Percentiles rank a stretch among this genome's conserved stretches.
phyloP scores from a whole-genome alignment of 75 land plant species.

The Pinus tabuliformis region DNA sequence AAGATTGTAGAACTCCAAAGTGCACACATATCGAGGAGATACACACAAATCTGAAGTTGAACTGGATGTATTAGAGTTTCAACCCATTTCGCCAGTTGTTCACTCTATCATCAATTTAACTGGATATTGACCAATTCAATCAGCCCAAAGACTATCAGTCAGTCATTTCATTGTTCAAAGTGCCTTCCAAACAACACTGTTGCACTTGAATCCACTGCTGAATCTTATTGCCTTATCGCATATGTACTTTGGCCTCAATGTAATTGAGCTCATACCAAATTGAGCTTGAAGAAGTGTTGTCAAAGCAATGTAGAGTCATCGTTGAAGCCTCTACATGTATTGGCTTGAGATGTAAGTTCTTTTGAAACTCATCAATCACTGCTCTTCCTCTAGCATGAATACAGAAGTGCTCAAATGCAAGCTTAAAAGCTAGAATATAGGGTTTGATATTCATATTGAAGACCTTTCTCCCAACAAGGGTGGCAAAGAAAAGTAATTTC shows the following conservation, averaged over 20 bases:
- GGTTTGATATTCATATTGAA: slow-evolving; percentile 50
- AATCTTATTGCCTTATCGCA: slow-evolving; percentile 39
- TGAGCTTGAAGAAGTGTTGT: slow-evolving; percentile 53
- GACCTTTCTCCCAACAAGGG: slow-evolving; percentile 46
- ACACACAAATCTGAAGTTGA: background rate
- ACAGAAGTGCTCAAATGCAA: slow-evolving; percentile 65
- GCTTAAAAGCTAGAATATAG: slow-evolving; percentile 64
- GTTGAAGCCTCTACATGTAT: slow-evolving; percentile 53
- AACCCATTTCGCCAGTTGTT: background rate
- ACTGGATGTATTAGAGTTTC: background rate
- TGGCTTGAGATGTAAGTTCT: slow-evolving; percentile 46
- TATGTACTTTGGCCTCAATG: slow-evolving; percentile 51
- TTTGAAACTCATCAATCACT: slow-evolving; percentile 67
- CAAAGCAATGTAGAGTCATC: slow-evolving; percentile 59
- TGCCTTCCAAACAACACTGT: slow-evolving; percentile 63
- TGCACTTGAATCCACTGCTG: slow-evolving; percentile 75
- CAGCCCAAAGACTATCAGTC: slow-evolving; percentile 34
- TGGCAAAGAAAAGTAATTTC: slow-evolving; percentile 58
- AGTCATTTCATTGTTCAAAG: slow-evolving; percentile 34
- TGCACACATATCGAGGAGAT: background rate
- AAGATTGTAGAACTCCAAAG: background rate
- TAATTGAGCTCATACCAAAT: slow-evolving; percentile 64
- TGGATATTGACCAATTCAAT: slow-evolving; percentile 50
- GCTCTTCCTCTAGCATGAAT: slow-evolving; percentile 67
- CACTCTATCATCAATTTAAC: slow-evolving; percentile 3